Evolutionary conservation across 164 flowering plant genomes (phyloP), one percentile per base, ranked within the genome.

Genomic region (Vitis rotundifolia): DNA sequence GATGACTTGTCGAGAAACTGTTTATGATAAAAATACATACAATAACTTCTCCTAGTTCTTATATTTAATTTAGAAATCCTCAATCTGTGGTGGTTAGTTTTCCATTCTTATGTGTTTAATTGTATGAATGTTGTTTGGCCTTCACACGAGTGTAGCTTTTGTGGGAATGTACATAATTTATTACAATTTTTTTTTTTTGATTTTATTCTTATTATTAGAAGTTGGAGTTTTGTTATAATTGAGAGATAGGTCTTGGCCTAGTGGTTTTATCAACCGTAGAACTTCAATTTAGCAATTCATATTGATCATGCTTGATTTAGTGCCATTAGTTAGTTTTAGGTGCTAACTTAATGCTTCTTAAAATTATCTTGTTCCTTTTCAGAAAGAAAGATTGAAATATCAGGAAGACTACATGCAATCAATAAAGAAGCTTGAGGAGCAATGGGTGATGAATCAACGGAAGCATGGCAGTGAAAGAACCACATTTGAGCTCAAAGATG

Each of bases 351-450:
- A 18, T 68, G 15, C 14, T 52, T n/a, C 29, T 44, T 59, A 59
- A 19, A 58, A 22, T 59, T 64, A 49, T 68, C n/a, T 70, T 22
- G 26, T 22, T 22, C 26, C 26, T 22, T 22, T 22, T 22, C 26
- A 94, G 98, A 86, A 79, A 74, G 92, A 94, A 74, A 85, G 82
- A 76, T 29, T 83, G 59, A 88, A 84, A 71, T 83, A 85, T 74
- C 95, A 92, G 66, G 84, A 83, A 70, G 98, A 94, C 13, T 89
- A 89, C 28, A 82, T 80, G 87, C 96, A 92, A 37, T 87, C 97
- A 54, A 80, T 91, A 70, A 86, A 85, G 86, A 94, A 86, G 85
- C 92, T 91, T 56, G 91, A 92, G 78, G 97, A 91, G 72, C 86
- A 89, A 59, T 82, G 80, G 83, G 51, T 68, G 57, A 71, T 69